phyloP scores from a whole-genome alignment of 805 yeast species.

The Lipomyces yamanashiensis region DNA sequence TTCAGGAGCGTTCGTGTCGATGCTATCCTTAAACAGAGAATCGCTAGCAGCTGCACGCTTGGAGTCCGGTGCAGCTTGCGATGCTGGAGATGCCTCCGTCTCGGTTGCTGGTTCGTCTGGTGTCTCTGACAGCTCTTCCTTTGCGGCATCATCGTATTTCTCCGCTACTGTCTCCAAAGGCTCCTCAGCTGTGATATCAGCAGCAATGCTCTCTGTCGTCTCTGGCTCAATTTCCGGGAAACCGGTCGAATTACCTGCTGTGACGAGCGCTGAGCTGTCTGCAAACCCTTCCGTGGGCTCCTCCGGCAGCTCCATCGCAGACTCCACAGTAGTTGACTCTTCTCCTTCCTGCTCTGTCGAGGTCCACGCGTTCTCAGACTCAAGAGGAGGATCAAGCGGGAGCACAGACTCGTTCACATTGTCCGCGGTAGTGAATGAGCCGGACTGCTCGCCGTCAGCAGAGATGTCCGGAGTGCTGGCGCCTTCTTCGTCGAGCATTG shows the following conservation, averaged over 20 bases:
- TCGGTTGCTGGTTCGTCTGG: neutral
- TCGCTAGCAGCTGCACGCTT: neutral
- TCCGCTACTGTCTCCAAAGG: no score
- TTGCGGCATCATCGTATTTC: no score
- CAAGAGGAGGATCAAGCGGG: neutral
- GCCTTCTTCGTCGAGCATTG: neutral
- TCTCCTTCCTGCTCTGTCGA: neutral
- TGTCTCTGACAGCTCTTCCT: neutral
- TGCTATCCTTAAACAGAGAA: neutral
- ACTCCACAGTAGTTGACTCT: neutral
- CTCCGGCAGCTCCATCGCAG: neutral
- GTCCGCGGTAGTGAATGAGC: neutral
- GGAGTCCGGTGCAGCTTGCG: neutral
- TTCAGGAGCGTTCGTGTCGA: conserved; percentile 11
- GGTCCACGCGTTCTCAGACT: conserved; percentile 6
- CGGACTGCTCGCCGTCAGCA: neutral
- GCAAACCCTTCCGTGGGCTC: neutral
- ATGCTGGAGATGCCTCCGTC: conserved; percentile 1
- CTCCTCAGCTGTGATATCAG: neutral
- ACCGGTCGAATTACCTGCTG: no score
- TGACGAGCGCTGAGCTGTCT: no score
- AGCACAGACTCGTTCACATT: conserved; percentile 5
- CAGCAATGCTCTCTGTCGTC: neutral
- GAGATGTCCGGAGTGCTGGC: neutral
- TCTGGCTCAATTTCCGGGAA: conserved; percentile 2